Percentiles rank a stretch among this genome's conserved stretches.
Conservation (phyloP, 2,329 filamentous ascomycete species). For the Kalaharituber pfeilii region DNA sequence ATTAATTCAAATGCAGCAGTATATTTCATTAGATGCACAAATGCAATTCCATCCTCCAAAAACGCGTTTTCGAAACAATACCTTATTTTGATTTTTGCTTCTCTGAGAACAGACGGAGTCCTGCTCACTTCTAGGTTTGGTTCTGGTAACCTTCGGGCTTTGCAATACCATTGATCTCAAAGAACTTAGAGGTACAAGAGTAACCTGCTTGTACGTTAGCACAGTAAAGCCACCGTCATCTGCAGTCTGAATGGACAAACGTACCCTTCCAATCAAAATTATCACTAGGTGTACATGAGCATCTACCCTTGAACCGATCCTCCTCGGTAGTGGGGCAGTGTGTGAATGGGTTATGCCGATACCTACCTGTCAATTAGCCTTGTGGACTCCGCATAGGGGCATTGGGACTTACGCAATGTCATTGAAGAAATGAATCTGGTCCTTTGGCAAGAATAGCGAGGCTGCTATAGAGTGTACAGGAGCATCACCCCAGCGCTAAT, state of each 20-base stretch:
- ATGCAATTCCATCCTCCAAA: no score
- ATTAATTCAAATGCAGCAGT: no score
- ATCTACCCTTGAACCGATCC: slow-evolving; percentile 65
- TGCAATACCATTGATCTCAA: slow-evolving; percentile 59
- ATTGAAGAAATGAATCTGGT: slow-evolving; percentile 96
- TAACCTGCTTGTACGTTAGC: slow-evolving; percentile 33
- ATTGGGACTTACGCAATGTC: slow-evolving; percentile 53
- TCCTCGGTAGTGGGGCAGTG: slow-evolving; percentile 90
- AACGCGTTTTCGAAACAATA: no score
- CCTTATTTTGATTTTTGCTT: no score
- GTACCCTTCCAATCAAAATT: slow-evolving; percentile 99
- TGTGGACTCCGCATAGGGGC: not conserved
- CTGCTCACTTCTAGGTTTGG: slow-evolving; percentile 33
- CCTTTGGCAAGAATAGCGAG: slow-evolving; percentile 68
- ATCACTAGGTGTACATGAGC: slow-evolving; percentile 84
- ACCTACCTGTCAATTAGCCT: slow-evolving; percentile 28
- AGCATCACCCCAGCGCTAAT: slow-evolving; percentile 95
- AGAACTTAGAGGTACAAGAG: slow-evolving; percentile 55
- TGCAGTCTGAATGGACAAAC: no score
- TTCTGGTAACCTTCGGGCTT: slow-evolving; percentile 77
- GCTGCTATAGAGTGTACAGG: slow-evolving; percentile 97
- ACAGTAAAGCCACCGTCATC: slow-evolving; percentile 33
- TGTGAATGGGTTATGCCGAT: slow-evolving; percentile 94
- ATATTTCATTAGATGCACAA: no score
- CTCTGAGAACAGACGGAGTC: no score